phyloP scores from a whole-genome alignment of 345 rosid genomes.

The Luvunga scandens region DNA sequence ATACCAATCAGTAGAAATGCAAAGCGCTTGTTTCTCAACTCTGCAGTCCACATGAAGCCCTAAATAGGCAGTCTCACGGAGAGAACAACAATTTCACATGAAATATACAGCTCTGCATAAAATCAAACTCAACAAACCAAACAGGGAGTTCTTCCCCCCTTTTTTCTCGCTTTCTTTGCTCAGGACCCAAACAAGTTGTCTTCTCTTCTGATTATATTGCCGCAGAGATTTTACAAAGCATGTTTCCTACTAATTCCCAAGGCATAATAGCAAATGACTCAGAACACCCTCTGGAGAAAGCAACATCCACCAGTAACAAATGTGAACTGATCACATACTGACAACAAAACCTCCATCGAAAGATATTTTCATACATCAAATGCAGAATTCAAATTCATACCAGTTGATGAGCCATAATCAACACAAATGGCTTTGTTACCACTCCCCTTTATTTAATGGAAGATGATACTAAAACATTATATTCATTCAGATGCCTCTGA shows the following conservation, averaged over 20 bases:
- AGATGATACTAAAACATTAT: slow-evolving; percentile 43
- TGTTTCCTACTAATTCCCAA: background rate
- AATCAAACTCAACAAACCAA: background rate
- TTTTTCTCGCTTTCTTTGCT: background rate
- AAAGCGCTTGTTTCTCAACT: background rate
- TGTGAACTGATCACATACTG: background rate
- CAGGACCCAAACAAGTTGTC: background rate
- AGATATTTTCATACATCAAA: background rate
- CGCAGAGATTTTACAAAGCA: slow-evolving; percentile 1
- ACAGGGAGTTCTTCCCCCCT: too few species aligned
- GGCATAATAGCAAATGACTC: background rate
- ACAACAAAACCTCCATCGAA: background rate
- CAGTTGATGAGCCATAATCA: background rate
- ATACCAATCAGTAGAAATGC: background rate
- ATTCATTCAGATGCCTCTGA: slow-evolving; percentile 47
- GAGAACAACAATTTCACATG: background rate
- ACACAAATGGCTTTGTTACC: background rate
- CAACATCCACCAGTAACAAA: background rate
- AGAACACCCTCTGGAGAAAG: background rate
- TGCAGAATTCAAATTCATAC: background rate
- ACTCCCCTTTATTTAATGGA: slow-evolving; percentile 6
- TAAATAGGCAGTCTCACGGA: background rate
- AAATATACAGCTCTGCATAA: background rate
- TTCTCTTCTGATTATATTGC: background rate
- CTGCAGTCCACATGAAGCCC: background rate